Percentiles rank a stretch among this genome's conserved stretches.
These are phyloP conservation scores for Russula earlei DNA, from an alignment of 768 basidiomycete genomes.

Conservation along the genomic window DNA sequence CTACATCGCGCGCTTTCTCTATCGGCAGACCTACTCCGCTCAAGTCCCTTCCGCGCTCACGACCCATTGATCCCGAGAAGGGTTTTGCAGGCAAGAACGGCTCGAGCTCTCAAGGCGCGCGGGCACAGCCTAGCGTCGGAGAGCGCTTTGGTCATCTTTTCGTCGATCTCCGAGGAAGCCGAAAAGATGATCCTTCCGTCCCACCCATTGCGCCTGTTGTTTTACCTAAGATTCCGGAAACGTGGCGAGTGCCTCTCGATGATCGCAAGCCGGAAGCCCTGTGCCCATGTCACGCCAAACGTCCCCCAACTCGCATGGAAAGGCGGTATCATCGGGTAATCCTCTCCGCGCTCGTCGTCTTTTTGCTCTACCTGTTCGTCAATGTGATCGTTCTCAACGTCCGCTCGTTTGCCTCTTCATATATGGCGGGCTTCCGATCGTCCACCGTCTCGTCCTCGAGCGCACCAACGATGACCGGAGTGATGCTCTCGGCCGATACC, in stretches of 20 bases:
- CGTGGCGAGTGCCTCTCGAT: constrained; percentile 32
- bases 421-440: not conserved
- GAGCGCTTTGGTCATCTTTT: constrained; percentile 31
- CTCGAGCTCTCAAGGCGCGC: constrained; percentile 12
- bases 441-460: constrained; percentile 14
- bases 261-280: constrained; percentile 28
- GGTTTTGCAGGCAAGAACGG: constrained; percentile 7
- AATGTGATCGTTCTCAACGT: constrained; percentile 32
- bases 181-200: constrained; percentile 5
- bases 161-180: constrained; percentile 29
- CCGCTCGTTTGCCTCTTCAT: constrained; percentile 25
- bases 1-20: constrained; percentile 18
- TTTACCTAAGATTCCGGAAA: constrained; percentile 14
- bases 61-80: constrained; percentile 19
- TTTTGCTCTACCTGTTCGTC: constrained; percentile 37
- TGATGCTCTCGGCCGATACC: constrained; percentile 30
- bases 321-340: constrained; percentile 27
- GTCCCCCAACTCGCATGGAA: constrained; percentile 22
- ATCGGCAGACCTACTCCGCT: constrained; percentile 22
- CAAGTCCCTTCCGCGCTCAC: constrained; percentile 20
- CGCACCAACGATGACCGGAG: constrained; percentile 24
- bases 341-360: constrained; percentile 28
- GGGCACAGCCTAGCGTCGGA: constrained; percentile 20
- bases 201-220: constrained; percentile 25
- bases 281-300: constrained; percentile 22